phyloP scores from a whole-genome alignment of 192 early-diverging fungal genomes.

The Entomortierella parvispora region DNA sequence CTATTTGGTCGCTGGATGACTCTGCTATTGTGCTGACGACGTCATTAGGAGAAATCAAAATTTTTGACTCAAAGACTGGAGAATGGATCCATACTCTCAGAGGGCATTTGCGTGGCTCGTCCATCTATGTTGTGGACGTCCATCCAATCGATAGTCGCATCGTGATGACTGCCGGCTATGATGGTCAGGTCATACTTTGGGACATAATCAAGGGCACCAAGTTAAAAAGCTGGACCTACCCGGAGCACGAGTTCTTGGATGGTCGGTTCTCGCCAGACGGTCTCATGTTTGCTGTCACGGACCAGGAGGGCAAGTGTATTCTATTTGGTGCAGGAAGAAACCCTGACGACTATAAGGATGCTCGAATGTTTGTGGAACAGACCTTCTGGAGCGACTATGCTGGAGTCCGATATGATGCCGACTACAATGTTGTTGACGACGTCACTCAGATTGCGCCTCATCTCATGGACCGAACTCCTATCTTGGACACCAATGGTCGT shows the following conservation, averaged over 20 bases:
- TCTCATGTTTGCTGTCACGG: constrained; percentile 74
- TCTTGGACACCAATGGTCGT: constrained; percentile 74
- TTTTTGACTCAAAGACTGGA: constrained; percentile 75
- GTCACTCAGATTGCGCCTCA: constrained; percentile 78
- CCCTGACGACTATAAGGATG: constrained; percentile 56
- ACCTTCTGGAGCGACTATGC: constrained; percentile 83
- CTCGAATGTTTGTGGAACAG: constrained; percentile 72
- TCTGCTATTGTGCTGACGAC: constrained; percentile 70
- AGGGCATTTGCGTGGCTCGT: constrained; percentile 62
- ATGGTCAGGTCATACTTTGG: constrained; percentile 86
- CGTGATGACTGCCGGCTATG: constrained; percentile 83
- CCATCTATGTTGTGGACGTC: constrained; percentile 78
- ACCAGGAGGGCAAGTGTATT: constrained; percentile 74
- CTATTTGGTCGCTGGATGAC: constrained; percentile 81
- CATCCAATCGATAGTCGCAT: constrained; percentile 80
- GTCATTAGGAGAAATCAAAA: constrained; percentile 72
- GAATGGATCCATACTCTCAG: constrained; percentile 59
- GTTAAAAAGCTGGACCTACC: constrained; percentile 62
- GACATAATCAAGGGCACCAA: constrained; percentile 68
- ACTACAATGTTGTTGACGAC: constrained; percentile 77
- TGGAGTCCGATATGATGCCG: constrained; percentile 69
- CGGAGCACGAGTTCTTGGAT: constrained; percentile 70
- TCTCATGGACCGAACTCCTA: constrained; percentile 63
- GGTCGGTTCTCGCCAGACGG: constrained; percentile 84
- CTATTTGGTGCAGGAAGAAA: constrained; percentile 74